Evolutionary conservation across 768 basidiomycete genomes (phyloP), one percentile per base, ranked within the genome.

Genomic region (Suillus brevipes): DNA sequence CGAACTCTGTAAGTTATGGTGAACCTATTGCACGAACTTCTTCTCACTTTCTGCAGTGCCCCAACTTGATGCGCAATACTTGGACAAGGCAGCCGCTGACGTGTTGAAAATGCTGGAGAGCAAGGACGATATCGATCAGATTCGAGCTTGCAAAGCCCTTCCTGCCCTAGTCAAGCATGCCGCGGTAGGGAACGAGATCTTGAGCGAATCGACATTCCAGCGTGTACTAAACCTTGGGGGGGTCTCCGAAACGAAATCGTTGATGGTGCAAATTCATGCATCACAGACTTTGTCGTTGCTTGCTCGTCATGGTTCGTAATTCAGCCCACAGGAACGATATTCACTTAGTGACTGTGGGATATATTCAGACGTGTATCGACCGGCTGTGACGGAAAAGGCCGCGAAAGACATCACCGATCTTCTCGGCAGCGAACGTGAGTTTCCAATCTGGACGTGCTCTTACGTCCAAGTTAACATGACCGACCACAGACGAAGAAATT

Each of bases 61-160:
- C 4, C 6, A 14, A 5, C 34, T 52, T 38, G 28, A 34, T 10
- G 18, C 50, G 20, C 9, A 18, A 34, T 53, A 14, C 40, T 23
- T 49, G 23, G 23, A 52, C 40, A 38, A 16, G 49, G 61, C 50
- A 10, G 28, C 31, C 37, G 13, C 4, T 7, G 61, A 63, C 28
- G 42, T 65, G 13, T 28, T 42, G 14, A 31, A 23, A 47, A 65
- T 65, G 64, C 50, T 65, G 13, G 23, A 43, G 9, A 65, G 62
- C 49, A 47, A 50, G 5, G 50, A 53, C 16, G 50, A 65, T 20
- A 36, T 38, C 18, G 4, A n/a, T 20, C 64, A 38, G 13, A 64
- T 45, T 40, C 61, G 62, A 34, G 64, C 62, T 37, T 65, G 64
- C 49, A 63, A 45, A 63, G 60, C 64, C 13, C 61, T 65, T 34